Percentiles rank a stretch among this genome's conserved stretches.
Evolutionary conservation across 2,329 filamentous ascomycete genomes (phyloP).

Genomic region (Botrytis aclada): DNA sequence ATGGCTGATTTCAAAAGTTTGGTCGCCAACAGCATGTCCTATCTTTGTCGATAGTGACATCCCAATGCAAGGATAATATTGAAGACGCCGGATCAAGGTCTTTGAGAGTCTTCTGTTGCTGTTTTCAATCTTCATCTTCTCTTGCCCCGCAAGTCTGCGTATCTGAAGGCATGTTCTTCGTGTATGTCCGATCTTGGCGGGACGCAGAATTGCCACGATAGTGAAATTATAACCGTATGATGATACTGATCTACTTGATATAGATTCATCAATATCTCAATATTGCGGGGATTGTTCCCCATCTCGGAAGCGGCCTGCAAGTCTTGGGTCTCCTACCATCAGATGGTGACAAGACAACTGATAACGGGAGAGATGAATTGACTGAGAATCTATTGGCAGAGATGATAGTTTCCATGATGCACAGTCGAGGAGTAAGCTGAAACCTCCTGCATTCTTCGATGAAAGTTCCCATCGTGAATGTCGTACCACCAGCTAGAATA

Average conservation of each 20-base stretch:
- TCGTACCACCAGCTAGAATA: background rate
- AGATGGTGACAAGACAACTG: background rate
- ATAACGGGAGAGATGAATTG: background rate
- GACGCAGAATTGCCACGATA: background rate
- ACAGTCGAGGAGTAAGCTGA: background rate
- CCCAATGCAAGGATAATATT: background rate
- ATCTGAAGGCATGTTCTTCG: background rate
- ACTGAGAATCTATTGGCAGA: background rate
- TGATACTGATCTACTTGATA: background rate
- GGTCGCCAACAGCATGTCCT: background rate
- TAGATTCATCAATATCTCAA: background rate
- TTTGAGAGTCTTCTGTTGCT: background rate
- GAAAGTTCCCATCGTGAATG: background rate
- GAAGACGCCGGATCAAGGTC: background rate
- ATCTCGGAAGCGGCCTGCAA: background rate
- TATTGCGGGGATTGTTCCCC: background rate
- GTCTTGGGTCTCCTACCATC: background rate
- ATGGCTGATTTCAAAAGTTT: slow-evolving; percentile 1
- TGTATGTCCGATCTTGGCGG: background rate
- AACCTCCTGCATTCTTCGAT: background rate
- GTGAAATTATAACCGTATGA: background rate
- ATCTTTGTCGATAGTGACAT: background rate
- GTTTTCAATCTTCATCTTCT: background rate
- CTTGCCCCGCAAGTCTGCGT: slow-evolving; percentile 9
- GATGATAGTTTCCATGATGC: too few species aligned